A percentile compares a stretch with the other conserved stretches of the same genome.
These are phyloP conservation scores for Penicillium janthinellum DNA, from an alignment of 2,329 filamentous ascomycete genomes.

Conservation along the genomic window DNA sequence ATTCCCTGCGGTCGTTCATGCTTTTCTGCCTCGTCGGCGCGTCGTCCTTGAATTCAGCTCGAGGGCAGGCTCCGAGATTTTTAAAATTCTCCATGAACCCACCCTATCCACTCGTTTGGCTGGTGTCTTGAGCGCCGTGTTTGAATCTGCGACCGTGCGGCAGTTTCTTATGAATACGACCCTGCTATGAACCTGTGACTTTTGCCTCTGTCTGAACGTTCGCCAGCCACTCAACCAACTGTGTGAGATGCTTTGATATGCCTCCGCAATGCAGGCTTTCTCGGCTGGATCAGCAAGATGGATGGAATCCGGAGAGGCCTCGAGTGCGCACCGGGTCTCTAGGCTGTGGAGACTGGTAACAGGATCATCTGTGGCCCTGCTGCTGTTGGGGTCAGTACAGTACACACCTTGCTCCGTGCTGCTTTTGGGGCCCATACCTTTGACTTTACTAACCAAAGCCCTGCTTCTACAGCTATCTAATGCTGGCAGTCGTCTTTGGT, in stretches of 20 bases:
- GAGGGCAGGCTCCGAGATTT: not conserved
- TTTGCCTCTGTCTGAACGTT: not conserved
- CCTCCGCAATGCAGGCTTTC: constrained; percentile 6
- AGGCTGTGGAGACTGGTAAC: constrained; percentile 30
- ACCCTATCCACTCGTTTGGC: not conserved
- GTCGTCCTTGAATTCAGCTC: not conserved
- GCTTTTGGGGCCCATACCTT: not conserved
- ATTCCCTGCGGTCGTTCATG: not conserved
- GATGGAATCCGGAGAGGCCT: not conserved
- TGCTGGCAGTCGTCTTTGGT: constrained; percentile 34
- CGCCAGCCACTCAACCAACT: not conserved
- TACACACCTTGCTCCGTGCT: not conserved
- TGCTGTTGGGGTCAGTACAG: constrained; percentile 35
- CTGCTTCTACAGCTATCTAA: constrained; percentile 29
- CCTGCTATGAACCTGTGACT: not conserved
- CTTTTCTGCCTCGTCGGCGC: not conserved
- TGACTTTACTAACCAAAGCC: not conserved
- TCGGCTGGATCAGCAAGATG: constrained; percentile 1
- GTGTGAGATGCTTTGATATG: constrained; percentile 1
- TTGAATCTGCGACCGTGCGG: not conserved
- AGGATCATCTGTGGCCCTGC: constrained; percentile 28
- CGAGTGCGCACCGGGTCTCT: not conserved
- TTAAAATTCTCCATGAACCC: not conserved
- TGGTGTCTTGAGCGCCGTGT: not conserved
- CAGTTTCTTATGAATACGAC: too few species aligned